These are phyloP conservation scores for Podospora sp. DNA, from an alignment of 495 filamentous ascomycete genomes.

Conservation along the genomic window DNA sequence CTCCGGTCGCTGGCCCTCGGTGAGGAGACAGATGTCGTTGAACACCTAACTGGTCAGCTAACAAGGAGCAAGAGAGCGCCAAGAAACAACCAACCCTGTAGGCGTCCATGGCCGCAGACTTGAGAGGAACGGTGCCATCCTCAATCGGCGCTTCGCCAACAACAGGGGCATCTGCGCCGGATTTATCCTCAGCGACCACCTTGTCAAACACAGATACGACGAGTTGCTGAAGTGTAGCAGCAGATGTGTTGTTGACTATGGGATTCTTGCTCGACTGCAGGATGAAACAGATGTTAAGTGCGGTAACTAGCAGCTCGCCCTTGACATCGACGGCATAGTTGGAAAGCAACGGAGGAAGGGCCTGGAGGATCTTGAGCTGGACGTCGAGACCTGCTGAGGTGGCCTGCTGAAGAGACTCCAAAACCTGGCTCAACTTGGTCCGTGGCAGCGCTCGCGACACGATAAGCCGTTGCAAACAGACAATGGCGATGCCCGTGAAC, in stretches of 20 bases:
- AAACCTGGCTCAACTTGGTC: constrained; percentile 73
- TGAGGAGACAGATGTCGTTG: constrained; percentile 85
- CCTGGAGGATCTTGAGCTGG: constrained; percentile 94
- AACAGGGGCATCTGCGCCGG: constrained; percentile 52
- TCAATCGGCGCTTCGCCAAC: constrained; percentile 64
- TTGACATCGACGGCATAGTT: constrained; percentile 84
- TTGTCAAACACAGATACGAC: constrained; percentile 92
- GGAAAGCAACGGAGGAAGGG: constrained; percentile 85
- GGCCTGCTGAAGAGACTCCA: constrained; percentile 84
- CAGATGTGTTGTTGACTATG: constrained; percentile 91
- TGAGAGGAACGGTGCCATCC: constrained; percentile 64
- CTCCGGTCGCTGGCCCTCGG: constrained; percentile 78
- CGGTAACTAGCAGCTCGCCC: constrained; percentile 76
- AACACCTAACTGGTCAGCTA: constrained; percentile 59
- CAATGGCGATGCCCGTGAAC: constrained; percentile 80
- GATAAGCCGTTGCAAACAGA: constrained; percentile 86
- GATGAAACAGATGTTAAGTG: constrained; percentile 86
- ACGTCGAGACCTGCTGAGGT: constrained; percentile 77
- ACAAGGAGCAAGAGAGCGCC: constrained; percentile 12
- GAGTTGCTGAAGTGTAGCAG: constrained; percentile 92
- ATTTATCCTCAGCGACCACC: constrained; percentile 75
- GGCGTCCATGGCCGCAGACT: constrained; percentile 81
- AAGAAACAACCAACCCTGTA: constrained; percentile 57
- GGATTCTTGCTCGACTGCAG: constrained; percentile 87
- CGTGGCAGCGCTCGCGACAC: constrained; percentile 75